phyloP scores from a whole-genome alignment of 371 early-diverging fungal genomes.

The Chytridium lagenaria region DNA sequence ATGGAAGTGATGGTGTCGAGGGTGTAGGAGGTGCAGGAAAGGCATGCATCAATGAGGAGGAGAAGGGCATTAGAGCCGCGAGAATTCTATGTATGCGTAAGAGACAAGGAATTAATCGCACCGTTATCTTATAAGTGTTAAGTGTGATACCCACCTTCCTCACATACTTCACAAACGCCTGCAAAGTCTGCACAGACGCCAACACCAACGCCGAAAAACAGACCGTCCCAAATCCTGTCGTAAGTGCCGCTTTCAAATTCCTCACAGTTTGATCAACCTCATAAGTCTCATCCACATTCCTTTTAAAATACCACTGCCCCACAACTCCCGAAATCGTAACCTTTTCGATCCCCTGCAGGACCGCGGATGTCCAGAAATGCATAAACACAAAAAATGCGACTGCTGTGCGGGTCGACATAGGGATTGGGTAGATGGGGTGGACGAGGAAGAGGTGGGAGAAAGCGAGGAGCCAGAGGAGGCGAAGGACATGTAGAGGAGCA shows the following conservation, averaged over 20 bases:
- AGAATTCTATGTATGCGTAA: conserved; percentile 18
- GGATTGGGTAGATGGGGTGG: conserved; percentile 10
- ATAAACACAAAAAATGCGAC: conserved; percentile 68
- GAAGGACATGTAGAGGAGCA: conserved; percentile 64
- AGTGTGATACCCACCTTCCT: conserved; percentile 26
- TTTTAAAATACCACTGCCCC: conserved; percentile 74
- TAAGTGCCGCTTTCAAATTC: conserved; percentile 53
- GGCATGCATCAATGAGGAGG: conserved; percentile 32
- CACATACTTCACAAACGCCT: conserved; percentile 55
- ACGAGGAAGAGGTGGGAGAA: conserved; percentile 70
- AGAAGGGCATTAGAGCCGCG: conserved; percentile 23
- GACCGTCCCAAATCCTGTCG: conserved; percentile 73
- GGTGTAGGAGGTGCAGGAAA: conserved; percentile 36
- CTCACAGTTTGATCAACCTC: conserved; percentile 39
- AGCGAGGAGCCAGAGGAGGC: conserved; percentile 68
- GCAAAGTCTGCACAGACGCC: conserved; percentile 63
- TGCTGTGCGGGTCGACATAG: conserved; percentile 22
- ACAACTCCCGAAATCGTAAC: conserved; percentile 72
- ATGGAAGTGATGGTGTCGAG: conserved; percentile 72
- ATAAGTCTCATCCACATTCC: conserved; percentile 31
- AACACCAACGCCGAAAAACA: conserved; percentile 73
- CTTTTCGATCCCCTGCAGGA: conserved; percentile 73
- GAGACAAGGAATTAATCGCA: neutral
- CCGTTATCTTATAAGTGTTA: too few relatives aligned
- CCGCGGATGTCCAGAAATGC: conserved; percentile 76